Evolutionary conservation across 352 stramenopile species (phyloP), one percentile per base, ranked within the genome.

Genomic region (Phytophthora podocarpi): DNA sequence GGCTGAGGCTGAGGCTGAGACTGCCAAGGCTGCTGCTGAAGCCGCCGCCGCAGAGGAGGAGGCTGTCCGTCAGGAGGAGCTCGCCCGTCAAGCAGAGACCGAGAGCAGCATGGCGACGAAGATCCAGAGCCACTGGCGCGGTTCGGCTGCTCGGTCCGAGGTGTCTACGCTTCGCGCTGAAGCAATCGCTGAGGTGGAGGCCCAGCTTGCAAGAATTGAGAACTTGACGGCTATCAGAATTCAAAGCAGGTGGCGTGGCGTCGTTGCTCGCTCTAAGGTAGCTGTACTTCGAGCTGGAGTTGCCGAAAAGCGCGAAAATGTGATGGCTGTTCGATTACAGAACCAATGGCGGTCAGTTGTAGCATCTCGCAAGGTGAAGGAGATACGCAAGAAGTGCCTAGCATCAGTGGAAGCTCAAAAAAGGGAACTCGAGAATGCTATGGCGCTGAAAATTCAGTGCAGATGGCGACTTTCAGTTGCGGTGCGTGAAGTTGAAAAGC

Each of bases 231-330:
- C 72, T 0, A 15, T 49, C 1, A 31, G 20, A 16, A 72, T 84
- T 35, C 75, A 84, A 40, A 50, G 60, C 10, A 32, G n/a, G 15
- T 84, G 75, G 75, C 72, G 75, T 21, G 41, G 69, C 23, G 24
- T 55, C 9, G 13, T 55, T 12, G 55, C 45, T 13, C 36, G 54
- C 2, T 49, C 13, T 8, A 39, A 51, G 41, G 20, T 51, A 7
- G 20, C 11, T 42, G 13, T 11, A 8, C 18, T 55, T n/a, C 32
- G 34, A 23, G 30, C 41, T 21, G 15, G 2, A 7, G 41, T 21
- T 35, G 30, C 30, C 8, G 10, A 35, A 13, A 11, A 54, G n/a
- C 34, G 21, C n/a, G 23, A 66, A 6, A 49, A 39, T 20, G 2
- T 42, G 31, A 69, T 65, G 64, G 59, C 52, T 5, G 21, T 58